These are phyloP conservation scores for Populus ilicifolia DNA, from an alignment of 345 rosid species.

Conservation along the genomic window DNA sequence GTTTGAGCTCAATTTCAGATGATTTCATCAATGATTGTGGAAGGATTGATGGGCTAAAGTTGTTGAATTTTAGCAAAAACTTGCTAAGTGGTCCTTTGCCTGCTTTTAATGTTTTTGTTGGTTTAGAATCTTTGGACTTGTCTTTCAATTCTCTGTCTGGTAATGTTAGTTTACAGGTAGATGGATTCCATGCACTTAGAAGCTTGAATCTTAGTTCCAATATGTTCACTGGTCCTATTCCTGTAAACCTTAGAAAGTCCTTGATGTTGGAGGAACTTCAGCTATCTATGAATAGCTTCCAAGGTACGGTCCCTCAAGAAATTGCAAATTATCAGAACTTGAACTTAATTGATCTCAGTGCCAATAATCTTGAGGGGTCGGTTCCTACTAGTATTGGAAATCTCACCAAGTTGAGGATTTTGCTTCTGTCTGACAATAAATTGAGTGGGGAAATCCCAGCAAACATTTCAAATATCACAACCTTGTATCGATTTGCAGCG, in stretches of 20 bases:
- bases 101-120: slow-evolving; percentile 41
- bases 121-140: slow-evolving; percentile 55
- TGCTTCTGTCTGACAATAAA: slow-evolving; percentile 50
- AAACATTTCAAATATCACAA: slow-evolving; percentile 35
- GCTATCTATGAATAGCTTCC: slow-evolving; percentile 39
- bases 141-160: slow-evolving; percentile 45
- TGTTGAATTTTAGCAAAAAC: slow-evolving; percentile 54
- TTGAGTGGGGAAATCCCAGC: slow-evolving; percentile 47
- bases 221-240: slow-evolving; percentile 36
- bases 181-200: slow-evolving; percentile 43
- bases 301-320: slow-evolving; percentile 44
- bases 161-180: slow-evolving; percentile 35
- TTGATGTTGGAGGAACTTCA: slow-evolving; percentile 41
- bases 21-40: slow-evolving; percentile 45
- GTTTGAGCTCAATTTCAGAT: slow-evolving; percentile 42
- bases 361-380: slow-evolving; percentile 40
- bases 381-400: slow-evolving; percentile 47
- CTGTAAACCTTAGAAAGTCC: slow-evolving; percentile 32
- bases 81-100: slow-evolving; percentile 39
- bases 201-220: slow-evolving; percentile 49
- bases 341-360: slow-evolving; percentile 49
- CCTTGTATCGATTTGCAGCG: slow-evolving; percentile 56
- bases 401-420: slow-evolving; percentile 41
- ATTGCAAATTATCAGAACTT: slow-evolving; percentile 37
- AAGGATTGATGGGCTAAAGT: slow-evolving; percentile 37